Evolutionary conservation across 2,329 filamentous ascomycete species (phyloP), one percentile per base, ranked within the genome.

Genomic region (Kalmusia sp.): DNA sequence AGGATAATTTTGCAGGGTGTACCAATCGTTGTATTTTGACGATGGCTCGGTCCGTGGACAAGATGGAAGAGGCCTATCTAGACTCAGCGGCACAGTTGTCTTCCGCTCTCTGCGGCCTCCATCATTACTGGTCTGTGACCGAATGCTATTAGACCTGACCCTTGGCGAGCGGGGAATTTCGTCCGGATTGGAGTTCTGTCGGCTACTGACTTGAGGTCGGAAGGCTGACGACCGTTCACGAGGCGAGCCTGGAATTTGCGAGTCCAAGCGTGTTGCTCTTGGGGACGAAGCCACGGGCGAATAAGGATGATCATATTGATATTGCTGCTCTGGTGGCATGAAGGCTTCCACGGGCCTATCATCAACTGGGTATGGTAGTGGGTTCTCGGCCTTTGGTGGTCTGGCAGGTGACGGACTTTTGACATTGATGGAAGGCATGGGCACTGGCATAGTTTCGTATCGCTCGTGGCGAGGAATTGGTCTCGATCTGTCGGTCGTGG

Each of bases 1-100:
- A 11, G 87, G 83, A 55, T 87, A 84, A 12, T 86, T 84, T 3
- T 85, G 85, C 4, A 97, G 79, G 0, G 88, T 93, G 56, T 92
- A 86, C 91, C 93, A 97, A 65, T 95, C 91, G 57, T 88, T 80
- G 55, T 87, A 82, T 1, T 87, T 87, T 8, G 83, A 77, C 11
- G 85, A 82, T 9, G 85, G 84, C 4, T 81, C 77, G 33, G 82
- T 84, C 55, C 91, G 83, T 6, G 87, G 88, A 63, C 93, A 96
- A 2, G 86, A 81, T 3, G 89, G 70, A 1, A 74, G 51, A 7
- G 69, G 68, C 41, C 51, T 67, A 38, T 68, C 61, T 6, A 66
- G 35, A 31, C 56, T 61, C 1, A 65, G 43, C 14, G 58, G 49
- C 7, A 54, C 22, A 14, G 39, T 14, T 6, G 46, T 40, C 28